Conservation (phyloP, 179 eudicot species). For the Camellia oleifera region DNA sequence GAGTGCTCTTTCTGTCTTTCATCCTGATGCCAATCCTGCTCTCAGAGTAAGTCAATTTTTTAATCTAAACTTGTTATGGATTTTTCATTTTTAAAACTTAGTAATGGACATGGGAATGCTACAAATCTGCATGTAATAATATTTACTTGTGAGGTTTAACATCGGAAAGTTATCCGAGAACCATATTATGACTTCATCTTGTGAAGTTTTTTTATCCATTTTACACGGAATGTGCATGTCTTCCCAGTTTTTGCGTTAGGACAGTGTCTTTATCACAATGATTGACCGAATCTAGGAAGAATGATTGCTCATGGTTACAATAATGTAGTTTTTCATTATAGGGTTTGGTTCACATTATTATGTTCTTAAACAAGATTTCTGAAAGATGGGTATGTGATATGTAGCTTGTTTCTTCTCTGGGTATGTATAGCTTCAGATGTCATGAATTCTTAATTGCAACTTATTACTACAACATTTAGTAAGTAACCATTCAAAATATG, state of each 20-base stretch:
- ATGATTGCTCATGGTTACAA: neutral
- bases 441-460: neutral
- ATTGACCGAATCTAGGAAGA: neutral
- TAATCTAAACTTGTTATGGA: neutral
- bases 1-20: constrained; percentile 90
- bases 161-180: too few species aligned
- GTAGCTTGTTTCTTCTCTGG: neutral
- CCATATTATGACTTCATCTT: neutral
- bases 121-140: neutral
- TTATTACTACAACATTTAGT: neutral
- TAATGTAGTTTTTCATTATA: neutral
- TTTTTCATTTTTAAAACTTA: neutral
- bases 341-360: neutral
- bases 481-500: neutral
- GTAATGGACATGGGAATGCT: neutral
- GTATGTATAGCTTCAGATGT: neutral
- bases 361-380: neutral
- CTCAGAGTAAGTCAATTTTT: constrained; percentile 64
- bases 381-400: neutral
- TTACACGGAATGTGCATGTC: too few species aligned
- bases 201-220: too few species aligned
- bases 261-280: neutral
- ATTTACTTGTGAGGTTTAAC: neutral
- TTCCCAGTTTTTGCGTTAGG: too few species aligned
- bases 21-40: constrained; percentile 99